Conservation (phyloP, 2,329 filamentous ascomycete species). For the Epichloe hybrida region DNA sequence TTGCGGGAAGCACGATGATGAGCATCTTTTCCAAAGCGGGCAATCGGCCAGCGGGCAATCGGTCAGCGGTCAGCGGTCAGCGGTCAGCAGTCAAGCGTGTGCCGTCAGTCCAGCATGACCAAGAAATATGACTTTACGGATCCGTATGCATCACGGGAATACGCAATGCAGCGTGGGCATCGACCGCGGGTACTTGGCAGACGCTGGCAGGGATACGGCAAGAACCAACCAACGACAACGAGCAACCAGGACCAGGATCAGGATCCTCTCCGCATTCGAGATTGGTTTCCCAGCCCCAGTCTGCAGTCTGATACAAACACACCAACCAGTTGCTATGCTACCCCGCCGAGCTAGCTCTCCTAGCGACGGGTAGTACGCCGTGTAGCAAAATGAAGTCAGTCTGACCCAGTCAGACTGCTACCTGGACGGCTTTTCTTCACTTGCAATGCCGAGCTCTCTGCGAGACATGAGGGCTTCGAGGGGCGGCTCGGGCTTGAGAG, state of each 20-base stretch:
- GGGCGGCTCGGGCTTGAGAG: neutral
- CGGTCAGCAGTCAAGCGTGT: neutral
- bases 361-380: neutral
- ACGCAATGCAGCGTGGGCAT: no score
- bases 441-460: slow-evolving; percentile 5
- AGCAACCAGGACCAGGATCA: no score
- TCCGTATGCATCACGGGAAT: no score
- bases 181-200: no score
- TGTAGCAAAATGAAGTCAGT: neutral
- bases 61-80: neutral
- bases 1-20: no score
- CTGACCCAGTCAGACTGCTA: neutral
- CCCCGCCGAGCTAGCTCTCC: neutral
- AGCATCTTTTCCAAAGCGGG: neutral
- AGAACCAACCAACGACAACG: no score
- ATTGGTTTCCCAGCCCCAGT: no score
- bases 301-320: neutral
- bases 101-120: neutral
- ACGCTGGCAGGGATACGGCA: no score
- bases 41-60: neutral
- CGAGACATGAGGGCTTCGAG: slow-evolving; percentile 1
- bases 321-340: neutral
- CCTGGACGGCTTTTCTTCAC: neutral
- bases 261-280: no score
- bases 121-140: neutral